Evolutionary conservation across 1,139 yeast genomes (phyloP).

Genomic region (Taphrina deformans): DNA sequence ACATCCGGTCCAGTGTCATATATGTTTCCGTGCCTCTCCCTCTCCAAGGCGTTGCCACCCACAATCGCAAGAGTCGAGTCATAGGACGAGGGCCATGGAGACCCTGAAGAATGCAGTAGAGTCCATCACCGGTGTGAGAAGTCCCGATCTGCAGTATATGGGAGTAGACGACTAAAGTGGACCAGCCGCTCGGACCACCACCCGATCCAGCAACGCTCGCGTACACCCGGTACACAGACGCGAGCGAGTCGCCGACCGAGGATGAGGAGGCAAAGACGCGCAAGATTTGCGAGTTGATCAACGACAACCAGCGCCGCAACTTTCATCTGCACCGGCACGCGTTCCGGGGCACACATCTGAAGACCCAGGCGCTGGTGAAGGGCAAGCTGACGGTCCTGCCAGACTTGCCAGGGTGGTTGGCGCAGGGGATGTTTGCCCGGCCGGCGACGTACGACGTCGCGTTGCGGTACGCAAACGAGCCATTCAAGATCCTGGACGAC

Average conservation of each 20-base stretch:
- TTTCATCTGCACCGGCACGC: constrained; percentile 12
- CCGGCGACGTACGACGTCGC: constrained; percentile 8
- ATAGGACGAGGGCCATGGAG: constrained; percentile 3
- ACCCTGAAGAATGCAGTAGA: constrained; percentile 1
- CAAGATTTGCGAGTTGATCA: constrained; percentile 3
- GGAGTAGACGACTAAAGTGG: too few species aligned
- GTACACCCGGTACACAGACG: constrained; percentile 1
- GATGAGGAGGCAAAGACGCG: constrained; percentile 3
- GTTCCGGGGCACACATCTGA: constrained; percentile 9
- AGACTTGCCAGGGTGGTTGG: background rate
- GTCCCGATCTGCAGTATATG: too few species aligned
- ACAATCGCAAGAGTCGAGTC: too few species aligned
- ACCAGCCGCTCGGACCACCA: constrained; percentile 5
- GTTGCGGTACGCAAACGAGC: constrained; percentile 15
- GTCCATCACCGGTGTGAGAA: constrained; percentile 6
- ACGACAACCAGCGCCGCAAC: constrained; percentile 10
- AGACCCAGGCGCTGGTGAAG: constrained; percentile 18
- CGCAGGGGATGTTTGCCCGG: constrained; percentile 4
- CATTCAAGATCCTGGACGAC: constrained; percentile 21
- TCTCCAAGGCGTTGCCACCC: too few species aligned
- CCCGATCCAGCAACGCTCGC: background rate
- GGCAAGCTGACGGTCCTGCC: constrained; percentile 4
- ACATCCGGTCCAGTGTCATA: too few species aligned
- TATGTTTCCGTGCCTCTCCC: too few species aligned
- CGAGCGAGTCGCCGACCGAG: background rate